These are phyloP conservation scores for Nothophaeocryptopus gaeumannii DNA, from an alignment of 2,329 filamentous ascomycete species.

Conservation along the genomic window DNA sequence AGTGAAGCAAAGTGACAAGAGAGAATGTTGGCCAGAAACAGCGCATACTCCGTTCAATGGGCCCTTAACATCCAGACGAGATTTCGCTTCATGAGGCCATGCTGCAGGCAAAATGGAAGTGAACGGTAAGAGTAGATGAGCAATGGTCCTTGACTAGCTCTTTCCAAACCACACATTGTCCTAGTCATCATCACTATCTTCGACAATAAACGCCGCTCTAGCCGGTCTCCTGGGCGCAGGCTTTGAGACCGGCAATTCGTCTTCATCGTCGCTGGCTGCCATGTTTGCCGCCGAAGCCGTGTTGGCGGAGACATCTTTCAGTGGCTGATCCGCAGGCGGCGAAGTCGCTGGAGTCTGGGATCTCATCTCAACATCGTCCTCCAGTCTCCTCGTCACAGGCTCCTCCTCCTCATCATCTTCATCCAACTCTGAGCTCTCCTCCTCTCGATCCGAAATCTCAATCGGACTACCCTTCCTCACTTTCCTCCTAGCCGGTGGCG, in stretches of 20 bases:
- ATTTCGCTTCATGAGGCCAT: too few relatives aligned
- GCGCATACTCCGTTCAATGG: too few relatives aligned
- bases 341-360: conserved; percentile 25
- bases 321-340: conserved; percentile 10
- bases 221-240: conserved; percentile 35
- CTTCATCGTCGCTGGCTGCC: conserved; percentile 42
- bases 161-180: too few relatives aligned
- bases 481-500: background rate
- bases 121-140: too few relatives aligned
- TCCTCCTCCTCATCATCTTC: conserved; percentile 17
- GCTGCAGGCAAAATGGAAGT: too few relatives aligned
- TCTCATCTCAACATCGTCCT: conserved; percentile 1
- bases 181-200: conserved; percentile 36
- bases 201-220: conserved; percentile 45
- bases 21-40: too few relatives aligned
- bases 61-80: too few relatives aligned
- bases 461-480: conserved; percentile 10
- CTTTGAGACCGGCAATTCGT: conserved; percentile 37
- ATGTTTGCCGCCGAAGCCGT: conserved; percentile 38
- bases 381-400: conserved; percentile 1
- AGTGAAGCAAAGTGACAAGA: too few relatives aligned
- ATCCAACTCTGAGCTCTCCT: conserved; percentile 15
- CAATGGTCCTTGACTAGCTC: too few relatives aligned
- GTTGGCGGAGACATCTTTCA: conserved; percentile 31
- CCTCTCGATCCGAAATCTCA: conserved; percentile 16